Base-by-base conservation (phyloP, 345 rosid species). In the Brassica nigra region DNA sequence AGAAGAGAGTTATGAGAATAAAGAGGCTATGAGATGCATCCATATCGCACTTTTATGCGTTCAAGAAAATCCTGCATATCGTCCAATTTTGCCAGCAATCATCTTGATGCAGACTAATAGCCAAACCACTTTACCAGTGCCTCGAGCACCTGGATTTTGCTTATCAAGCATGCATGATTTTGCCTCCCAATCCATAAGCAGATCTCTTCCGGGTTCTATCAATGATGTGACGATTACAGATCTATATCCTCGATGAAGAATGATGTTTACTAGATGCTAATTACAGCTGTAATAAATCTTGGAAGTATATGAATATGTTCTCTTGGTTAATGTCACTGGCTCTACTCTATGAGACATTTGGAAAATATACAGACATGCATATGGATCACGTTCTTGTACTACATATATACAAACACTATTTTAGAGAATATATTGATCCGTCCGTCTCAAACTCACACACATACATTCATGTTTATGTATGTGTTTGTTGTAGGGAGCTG, bases 401-500 rank as follows among this genome's bases (percentile, higher is more conserved):
- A 47, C 7, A 12, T 12, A 47, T 47, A 47, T 23, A 23, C 27
- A 23, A 23, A 23, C 27, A 23, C 27, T 23, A 23, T 23, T 23
- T 23, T 23, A 23, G 27, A 23, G 27, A 23, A 23, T 23, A 23
- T 23, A 23, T 30, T 42, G 55, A 42, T 58, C 5, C 62, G 61
- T 67, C 2, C 30, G 30, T 61, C 55, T 67, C 52, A 61, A 9
- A 23, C 31, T 20, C 30, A 62, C 34, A 12, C 27, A 23, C 27
- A 23, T 28, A 66, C 18, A 42, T 63, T 14, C 34, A 30, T 42
- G 62, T 64, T 62, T 27, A 49, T 28, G 5, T 8, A 68, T 70
- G 28, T 57, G 31, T 5, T 55, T 55, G 61, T 74, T 23, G 27
- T 23, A 91, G 98, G 93, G 97, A 80, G 95, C 95, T 0, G 91